A percentile compares a stretch with the other conserved stretches of the same genome.
phyloP scores from a whole-genome alignment of 495 filamentous ascomycete species.

The Trichocladium antarcticum region DNA sequence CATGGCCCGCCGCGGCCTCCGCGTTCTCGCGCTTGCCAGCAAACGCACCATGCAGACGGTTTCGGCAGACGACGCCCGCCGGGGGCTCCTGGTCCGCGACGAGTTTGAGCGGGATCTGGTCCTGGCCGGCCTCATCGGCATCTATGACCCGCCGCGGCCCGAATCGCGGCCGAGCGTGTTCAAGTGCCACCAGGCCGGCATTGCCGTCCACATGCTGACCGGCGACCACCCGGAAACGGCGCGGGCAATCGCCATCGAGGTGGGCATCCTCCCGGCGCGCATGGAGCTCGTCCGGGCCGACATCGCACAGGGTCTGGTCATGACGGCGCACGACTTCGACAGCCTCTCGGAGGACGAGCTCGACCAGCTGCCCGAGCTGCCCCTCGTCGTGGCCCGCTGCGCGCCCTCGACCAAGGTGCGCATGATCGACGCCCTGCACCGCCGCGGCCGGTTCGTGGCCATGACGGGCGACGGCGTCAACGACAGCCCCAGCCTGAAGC shows the following conservation, averaged over 20 bases:
- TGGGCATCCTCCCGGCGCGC: conserved; percentile 53
- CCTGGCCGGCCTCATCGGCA: conserved; percentile 53
- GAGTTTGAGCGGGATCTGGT: conserved; percentile 45
- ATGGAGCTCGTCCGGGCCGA: conserved; percentile 30
- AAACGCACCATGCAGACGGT: conserved; percentile 18
- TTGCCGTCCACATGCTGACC: conserved; percentile 69
- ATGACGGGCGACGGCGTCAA: conserved; percentile 75
- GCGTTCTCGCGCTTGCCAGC: conserved; percentile 63
- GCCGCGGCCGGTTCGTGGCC: conserved; percentile 45
- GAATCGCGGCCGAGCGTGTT: conserved; percentile 49
- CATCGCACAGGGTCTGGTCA: conserved; percentile 37
- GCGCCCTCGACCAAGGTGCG: conserved; percentile 52
- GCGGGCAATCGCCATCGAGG: conserved; percentile 59
- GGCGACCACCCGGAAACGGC: conserved; percentile 67
- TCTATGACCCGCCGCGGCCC: conserved; percentile 60
- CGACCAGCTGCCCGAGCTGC: conserved; percentile 33
- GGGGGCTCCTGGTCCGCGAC: conserved; percentile 24
- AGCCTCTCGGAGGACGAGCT: conserved; percentile 44
- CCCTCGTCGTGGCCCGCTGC: conserved; percentile 53
- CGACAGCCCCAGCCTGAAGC: conserved; percentile 63
- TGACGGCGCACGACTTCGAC: conserved; percentile 53
- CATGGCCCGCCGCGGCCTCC: conserved; percentile 59
- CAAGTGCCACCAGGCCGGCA: conserved; percentile 52
- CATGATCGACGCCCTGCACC: conserved; percentile 58
- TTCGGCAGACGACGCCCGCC: conserved; percentile 7